phyloP scores from a whole-genome alignment of 208 protist species.

The Leishmania turanica region DNA sequence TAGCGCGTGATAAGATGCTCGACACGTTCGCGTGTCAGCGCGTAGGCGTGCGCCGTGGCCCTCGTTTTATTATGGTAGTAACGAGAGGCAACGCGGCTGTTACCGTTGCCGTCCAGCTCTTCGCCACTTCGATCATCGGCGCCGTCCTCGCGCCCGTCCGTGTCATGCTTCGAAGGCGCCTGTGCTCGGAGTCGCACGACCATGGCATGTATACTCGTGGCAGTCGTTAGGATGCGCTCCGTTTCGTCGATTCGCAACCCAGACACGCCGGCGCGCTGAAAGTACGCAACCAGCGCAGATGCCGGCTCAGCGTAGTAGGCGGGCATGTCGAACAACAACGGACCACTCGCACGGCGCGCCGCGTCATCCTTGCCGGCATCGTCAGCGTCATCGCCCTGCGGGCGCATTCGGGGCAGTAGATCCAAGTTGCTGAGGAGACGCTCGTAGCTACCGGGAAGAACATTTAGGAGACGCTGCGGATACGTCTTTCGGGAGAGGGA shows the following conservation, averaged over 20 bases:
- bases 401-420: conserved; percentile 20
- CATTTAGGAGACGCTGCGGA: conserved; percentile 52
- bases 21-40: conserved; percentile 43
- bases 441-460: conserved; percentile 74
- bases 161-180: conserved; percentile 13
- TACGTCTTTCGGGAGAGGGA: conserved; percentile 59
- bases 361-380: conserved; percentile 8
- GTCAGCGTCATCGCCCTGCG: conserved; percentile 11
- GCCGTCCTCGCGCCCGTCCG: not conserved
- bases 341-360: conserved; percentile 1
- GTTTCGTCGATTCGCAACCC: conserved; percentile 45
- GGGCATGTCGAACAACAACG: conserved; percentile 51
- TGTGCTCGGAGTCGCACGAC: conserved; percentile 73
- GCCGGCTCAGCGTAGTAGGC: conserved; percentile 71
- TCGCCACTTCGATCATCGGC: not conserved
- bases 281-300: conserved; percentile 48
- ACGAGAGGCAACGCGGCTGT: not conserved
- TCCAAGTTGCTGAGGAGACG: conserved; percentile 37
- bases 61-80: not conserved
- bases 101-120: conserved; percentile 4
- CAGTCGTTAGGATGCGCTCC: conserved; percentile 47
- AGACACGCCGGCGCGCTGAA: conserved; percentile 39
- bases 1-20: conserved; percentile 57
- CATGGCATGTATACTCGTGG: conserved; percentile 58
- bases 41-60: conserved; percentile 6